These are phyloP conservation scores for Colletotrichum lindemuthianum DNA, from an alignment of 2,329 filamentous ascomycete genomes.

Conservation along the genomic window DNA sequence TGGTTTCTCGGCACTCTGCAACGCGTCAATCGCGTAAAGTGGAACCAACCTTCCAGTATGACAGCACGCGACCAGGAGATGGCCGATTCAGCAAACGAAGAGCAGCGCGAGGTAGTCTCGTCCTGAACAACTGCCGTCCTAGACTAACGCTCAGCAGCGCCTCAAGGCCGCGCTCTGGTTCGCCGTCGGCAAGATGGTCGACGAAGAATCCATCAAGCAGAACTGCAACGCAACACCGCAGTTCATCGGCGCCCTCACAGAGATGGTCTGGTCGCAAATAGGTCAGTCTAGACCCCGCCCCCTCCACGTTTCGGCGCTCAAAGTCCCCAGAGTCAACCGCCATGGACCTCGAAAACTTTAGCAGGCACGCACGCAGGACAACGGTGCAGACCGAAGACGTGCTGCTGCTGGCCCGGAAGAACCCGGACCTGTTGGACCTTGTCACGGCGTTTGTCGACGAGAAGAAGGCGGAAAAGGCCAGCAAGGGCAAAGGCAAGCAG, in stretches of 20 bases:
- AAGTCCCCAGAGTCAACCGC: conserved; percentile 62
- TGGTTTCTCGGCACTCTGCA: background rate
- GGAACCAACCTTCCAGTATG: conserved; percentile 2
- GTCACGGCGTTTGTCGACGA: conserved; percentile 75
- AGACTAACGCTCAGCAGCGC: conserved; percentile 61
- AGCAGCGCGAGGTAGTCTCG: conserved; percentile 48
- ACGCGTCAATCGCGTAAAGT: conserved; percentile 37
- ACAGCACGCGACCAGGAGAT: conserved; percentile 39
- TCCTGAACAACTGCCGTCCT: background rate
- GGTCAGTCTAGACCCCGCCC: conserved; percentile 59
- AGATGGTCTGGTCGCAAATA: conserved; percentile 88
- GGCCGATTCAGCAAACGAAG: conserved; percentile 45
- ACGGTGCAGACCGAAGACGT: conserved; percentile 89
- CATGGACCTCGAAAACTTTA: conserved; percentile 65
- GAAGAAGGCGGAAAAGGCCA: conserved; percentile 57
- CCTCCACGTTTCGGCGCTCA: too few species aligned
- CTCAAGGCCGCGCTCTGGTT: conserved; percentile 89
- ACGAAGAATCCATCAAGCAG: conserved; percentile 78
- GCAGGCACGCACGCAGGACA: conserved; percentile 81
- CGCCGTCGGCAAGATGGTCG: conserved; percentile 85
- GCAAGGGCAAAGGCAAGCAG: conserved; percentile 32
- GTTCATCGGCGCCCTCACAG: conserved; percentile 87
- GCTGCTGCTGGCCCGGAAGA: conserved; percentile 84
- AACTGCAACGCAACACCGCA: conserved; percentile 90
- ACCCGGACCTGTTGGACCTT: conserved; percentile 83